Base-by-base conservation (phyloP, 805 yeast genomes). In the Ogataea kodamae region DNA sequence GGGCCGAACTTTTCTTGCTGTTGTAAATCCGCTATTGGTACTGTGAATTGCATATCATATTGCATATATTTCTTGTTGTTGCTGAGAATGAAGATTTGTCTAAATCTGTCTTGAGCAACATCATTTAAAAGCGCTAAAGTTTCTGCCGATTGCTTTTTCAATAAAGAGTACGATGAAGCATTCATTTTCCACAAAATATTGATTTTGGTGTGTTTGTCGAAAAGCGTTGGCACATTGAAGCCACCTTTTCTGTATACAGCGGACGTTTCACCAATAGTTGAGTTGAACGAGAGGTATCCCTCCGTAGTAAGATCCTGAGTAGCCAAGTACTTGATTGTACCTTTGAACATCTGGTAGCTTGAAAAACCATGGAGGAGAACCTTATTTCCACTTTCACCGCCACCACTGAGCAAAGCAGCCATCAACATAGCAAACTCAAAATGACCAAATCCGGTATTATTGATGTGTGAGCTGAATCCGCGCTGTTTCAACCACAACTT, bases 291-390 rank as follows among this genome's bases (percentile, higher is more conserved):
- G 26, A 84, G 59, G 49, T 82, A 78, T 1, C 90, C 92, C 13
- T 59, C 57, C 7, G 65, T 52, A 34, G 72, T 64, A 30, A 89
- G 59, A 57, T 88, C 95, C 69, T 80, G 78, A 3, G 84, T 74
- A 3, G 96, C 94, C 41, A 90, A 55, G 52, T 82, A 89, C 49
- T 78, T 77, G 37, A 92, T 69, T 2, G 85, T 78, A 54, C 95
- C 96, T 55, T 86, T 89, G 67, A 92, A 92, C 32, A 92, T 65
- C 62, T 92, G 98, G 55, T 88, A 92, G 14, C 94, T 81, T 3
- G 96, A 87, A 57, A 83, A 90, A 1, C 97, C 98, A 48, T 80
- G 81, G 22, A 88, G 59, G 35, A 92, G 66, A 15, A 87, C 79
- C 50, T 78, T 82, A 49, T 80, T 81, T 9, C 94, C 92, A 45